Evolutionary conservation across 2,329 filamentous ascomycete genomes (phyloP).

Genomic region (Dryadomyces sulphureus): DNA sequence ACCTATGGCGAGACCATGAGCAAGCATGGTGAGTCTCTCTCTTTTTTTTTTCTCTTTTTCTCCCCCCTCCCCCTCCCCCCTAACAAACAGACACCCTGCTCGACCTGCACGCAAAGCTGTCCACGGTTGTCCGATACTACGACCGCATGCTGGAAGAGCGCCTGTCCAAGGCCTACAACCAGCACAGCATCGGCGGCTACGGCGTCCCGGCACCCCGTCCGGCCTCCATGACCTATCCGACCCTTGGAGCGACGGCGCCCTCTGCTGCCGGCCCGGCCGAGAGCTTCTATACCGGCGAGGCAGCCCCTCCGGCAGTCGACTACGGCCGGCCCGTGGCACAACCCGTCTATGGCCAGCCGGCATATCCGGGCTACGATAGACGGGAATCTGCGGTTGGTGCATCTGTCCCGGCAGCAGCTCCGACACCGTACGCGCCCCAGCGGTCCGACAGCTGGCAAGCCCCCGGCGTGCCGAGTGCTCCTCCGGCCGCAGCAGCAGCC

Average conservation of each 20-base stretch:
- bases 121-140: constrained; percentile 92
- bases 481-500: constrained; percentile 19
- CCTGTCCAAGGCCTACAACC: constrained; percentile 80
- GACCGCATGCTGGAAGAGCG: constrained; percentile 96
- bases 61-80: background rate
- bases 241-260: constrained; percentile 37
- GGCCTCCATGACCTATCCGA: constrained; percentile 53
- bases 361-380: constrained; percentile 28
- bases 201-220: constrained; percentile 31
- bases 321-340: constrained; percentile 33
- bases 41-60: background rate
- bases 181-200: constrained; percentile 58
- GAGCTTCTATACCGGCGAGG: constrained; percentile 64
- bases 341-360: constrained; percentile 36
- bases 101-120: constrained; percentile 87
- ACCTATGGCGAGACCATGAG: constrained; percentile 99
- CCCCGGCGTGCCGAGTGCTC: constrained; percentile 3
- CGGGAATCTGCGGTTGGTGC: constrained; percentile 25
- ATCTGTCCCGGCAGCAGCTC: constrained; percentile 17
- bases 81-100: constrained; percentile 60
- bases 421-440: constrained; percentile 30
- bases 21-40: constrained; percentile 58
- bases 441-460: constrained; percentile 36
- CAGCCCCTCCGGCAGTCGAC: constrained; percentile 27
- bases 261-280: constrained; percentile 45